Base-by-base conservation (phyloP, 257 asterid genomes). In the Lycium barbarum region DNA sequence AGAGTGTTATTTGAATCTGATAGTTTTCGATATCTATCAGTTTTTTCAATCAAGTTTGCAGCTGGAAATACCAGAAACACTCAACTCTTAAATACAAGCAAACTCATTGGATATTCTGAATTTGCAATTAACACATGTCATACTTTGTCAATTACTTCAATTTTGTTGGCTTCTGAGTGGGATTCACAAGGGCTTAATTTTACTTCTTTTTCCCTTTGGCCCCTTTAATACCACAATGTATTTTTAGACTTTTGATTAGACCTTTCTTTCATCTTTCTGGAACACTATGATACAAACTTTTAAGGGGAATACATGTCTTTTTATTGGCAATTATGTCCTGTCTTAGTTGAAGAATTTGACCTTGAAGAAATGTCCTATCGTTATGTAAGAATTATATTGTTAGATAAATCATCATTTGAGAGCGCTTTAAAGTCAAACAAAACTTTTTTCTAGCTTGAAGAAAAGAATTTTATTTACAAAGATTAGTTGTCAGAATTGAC, bases 341-440 rank as follows among this genome's bases (percentile, higher is more conserved):
- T 74, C 14, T 22, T 74, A 74, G 17, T 22, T 74, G 58, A 73
- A 45, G 80, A 73, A 45, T n/a, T 73, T 73, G 80, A 72, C 36
- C 36, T 45, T 73, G 81, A 74, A 74, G 62, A 14, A 47, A 49
- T 74, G 62, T 20, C 62, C 45, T 74, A 4, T 49, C 38, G 9
- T 49, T 49, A 35, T 22, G 81, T 49, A 13, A 13, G 43, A 74
- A 74, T 0, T 22, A 11, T 74, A 22, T 49, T 74, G 20, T 74
- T 20, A 74, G 0, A 74, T 74, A 22, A 20, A 74, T 74, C 61
- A 74, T 22, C 81, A 74, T 47, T 17, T 12, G 45, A 49, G 43
- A 74, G 22, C n/a, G 6, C 20, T 74, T 13, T 74, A 74, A 12
- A 74, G 81, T 74, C 62, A 7, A 74, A 51, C 49, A 14, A 12